Percentiles rank a stretch among this genome's conserved stretches.
phyloP scores from a whole-genome alignment of 192 early-diverging fungal genomes.

The Gaertneriomyces sp. region DNA sequence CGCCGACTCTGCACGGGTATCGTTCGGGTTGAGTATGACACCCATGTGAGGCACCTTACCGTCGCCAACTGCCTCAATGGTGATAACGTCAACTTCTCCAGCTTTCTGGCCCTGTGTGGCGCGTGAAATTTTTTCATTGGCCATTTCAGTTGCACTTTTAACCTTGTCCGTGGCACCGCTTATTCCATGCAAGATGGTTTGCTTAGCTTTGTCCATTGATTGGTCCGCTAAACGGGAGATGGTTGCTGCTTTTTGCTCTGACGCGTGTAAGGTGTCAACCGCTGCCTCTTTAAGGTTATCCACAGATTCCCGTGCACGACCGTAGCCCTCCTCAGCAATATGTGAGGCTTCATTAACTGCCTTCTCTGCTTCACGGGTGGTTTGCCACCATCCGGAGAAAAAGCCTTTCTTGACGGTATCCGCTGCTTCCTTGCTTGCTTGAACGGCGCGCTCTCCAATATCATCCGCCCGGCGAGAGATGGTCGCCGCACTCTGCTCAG shows the following conservation, averaged over 20 bases:
- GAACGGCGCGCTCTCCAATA: conserved; percentile 7
- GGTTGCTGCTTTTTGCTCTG: conserved; percentile 9
- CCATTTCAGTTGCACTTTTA: background rate
- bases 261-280: conserved; percentile 4
- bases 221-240: background rate
- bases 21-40: conserved; percentile 8
- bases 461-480: conserved; percentile 21
- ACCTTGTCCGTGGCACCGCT: conserved; percentile 10
- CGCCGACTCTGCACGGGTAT: conserved; percentile 5
- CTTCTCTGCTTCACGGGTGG: conserved; percentile 6
- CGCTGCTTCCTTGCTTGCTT: conserved; percentile 1
- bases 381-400: conserved; percentile 17
- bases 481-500: conserved; percentile 11
- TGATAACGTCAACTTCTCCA: background rate
- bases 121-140: no score
- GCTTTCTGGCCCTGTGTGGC: background rate
- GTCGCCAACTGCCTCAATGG: background rate
- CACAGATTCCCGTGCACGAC: conserved; percentile 9
- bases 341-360: conserved; percentile 2
- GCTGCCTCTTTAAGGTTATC: conserved; percentile 3
- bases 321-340: conserved; percentile 5
- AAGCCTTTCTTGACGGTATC: conserved; percentile 6
- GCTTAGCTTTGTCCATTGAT: background rate
- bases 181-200: conserved; percentile 2
- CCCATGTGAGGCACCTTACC: background rate